Percentiles rank a stretch among this genome's conserved stretches.
Conservation (phyloP, 257 asterid species). For the Thymus quinquecostatus region DNA sequence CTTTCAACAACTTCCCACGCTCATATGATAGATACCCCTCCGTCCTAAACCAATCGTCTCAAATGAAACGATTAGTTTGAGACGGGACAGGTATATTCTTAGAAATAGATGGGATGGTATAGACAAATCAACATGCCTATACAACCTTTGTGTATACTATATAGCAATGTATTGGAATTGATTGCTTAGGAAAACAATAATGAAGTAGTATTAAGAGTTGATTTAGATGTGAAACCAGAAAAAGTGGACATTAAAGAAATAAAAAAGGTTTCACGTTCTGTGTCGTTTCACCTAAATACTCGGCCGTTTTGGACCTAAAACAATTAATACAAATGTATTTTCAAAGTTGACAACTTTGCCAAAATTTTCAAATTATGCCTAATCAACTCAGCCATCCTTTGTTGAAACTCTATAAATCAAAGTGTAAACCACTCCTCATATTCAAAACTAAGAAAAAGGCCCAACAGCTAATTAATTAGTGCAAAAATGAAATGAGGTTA, state of each 20-base stretch:
- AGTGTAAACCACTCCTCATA: not conserved
- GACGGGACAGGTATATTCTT: not conserved
- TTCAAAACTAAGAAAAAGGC: too few relatives aligned
- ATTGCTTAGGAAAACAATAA: not conserved
- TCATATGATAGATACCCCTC: too few relatives aligned
- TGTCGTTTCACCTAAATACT: not conserved
- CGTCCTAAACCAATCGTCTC: too few relatives aligned
- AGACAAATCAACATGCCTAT: not conserved
- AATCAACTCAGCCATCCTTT: not conserved
- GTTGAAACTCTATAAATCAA: not conserved
- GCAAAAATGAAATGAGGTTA: too few relatives aligned
- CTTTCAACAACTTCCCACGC: not conserved
- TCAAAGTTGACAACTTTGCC: not conserved
- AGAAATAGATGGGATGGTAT: not conserved
- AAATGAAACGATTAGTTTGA: too few relatives aligned
- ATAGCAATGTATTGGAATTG: not conserved
- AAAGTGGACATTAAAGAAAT: slow-evolving; percentile 24
- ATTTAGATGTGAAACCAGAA: slow-evolving; percentile 19
- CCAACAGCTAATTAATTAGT: too few relatives aligned
- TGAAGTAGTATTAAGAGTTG: not conserved
- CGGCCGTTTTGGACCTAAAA: not conserved
- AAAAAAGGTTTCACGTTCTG: not conserved
- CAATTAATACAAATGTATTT: not conserved
- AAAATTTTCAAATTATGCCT: not conserved
- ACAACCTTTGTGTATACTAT: not conserved